Percentiles rank a stretch among this genome's conserved stretches.
Evolutionary conservation across 2,329 filamentous ascomycete genomes (phyloP).

Genomic region (Pestalotiopsis sp.): DNA sequence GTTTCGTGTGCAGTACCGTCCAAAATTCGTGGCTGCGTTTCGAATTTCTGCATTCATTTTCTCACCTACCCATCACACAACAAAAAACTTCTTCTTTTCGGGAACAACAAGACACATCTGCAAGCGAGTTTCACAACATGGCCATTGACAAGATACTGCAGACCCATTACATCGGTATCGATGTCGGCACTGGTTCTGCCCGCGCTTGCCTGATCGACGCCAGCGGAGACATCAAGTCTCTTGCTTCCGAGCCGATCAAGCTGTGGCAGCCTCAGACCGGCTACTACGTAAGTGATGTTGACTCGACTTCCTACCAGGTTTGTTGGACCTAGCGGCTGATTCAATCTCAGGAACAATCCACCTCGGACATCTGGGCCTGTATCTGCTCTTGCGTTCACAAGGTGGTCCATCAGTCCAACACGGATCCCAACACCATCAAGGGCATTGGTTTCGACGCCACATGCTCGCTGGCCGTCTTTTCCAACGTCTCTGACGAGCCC

Average conservation of each 20-base stretch:
- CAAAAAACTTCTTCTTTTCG: not conserved
- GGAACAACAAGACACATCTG: not conserved
- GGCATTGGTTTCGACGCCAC: conserved; percentile 98
- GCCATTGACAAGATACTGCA: conserved; percentile 28
- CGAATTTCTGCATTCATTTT: not conserved
- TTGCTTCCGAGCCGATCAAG: conserved; percentile 75
- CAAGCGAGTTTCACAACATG: conserved; percentile 16
- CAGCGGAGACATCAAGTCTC: conserved; percentile 80
- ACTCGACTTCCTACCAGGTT: not conserved
- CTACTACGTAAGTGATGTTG: conserved; percentile 62
- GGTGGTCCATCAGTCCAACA: conserved; percentile 77
- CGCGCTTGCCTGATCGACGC: conserved; percentile 94
- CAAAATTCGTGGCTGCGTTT: not conserved
- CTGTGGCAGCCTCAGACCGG: conserved; percentile 77
- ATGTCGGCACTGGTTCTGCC: conserved; percentile 94
- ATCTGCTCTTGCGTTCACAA: conserved; percentile 87
- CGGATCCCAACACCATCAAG: conserved; percentile 73
- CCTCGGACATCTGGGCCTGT: conserved; percentile 92
- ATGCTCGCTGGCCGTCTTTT: conserved; percentile 94
- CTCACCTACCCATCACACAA: not conserved
- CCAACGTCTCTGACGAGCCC: conserved; percentile 85
- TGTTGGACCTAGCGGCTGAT: not conserved
- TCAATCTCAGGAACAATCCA: conserved; percentile 80
- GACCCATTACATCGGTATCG: conserved; percentile 77
- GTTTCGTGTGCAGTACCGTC: not conserved